Evolutionary conservation across 306 rosid genomes (phyloP), one percentile per base, ranked within the genome.

Genomic region (Astragalus glycyphyllos): DNA sequence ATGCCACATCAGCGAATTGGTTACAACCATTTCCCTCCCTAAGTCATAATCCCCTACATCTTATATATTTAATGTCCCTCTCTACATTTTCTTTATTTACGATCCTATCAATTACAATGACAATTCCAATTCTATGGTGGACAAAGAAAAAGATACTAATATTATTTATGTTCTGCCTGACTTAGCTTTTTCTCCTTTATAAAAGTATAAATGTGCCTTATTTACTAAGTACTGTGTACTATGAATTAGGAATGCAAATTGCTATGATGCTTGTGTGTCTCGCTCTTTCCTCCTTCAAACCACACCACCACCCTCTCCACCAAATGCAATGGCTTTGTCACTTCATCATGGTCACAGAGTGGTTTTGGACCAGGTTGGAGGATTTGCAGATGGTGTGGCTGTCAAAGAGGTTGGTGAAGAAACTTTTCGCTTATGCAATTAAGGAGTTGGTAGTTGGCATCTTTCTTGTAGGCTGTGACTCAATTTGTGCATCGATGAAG

Each of bases 371-470:
- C 77, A 86, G 81, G 96, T 88, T 37, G 99, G 99, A 77, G 91
- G 92, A 46, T 95, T 91, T 83, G 96, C 99, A 38, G 99, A 95
- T 73, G 97, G 99, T 61, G 97, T 95, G n/a, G 97, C 97, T 70
- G 96, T 95, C 56, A 91, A 91, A 80, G 99, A 95, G 83, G 99
- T 95, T 11, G 96, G 99, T 12, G 92, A 87, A 85, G 99, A 95
- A 81, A 82, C 92, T 55, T 95, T 94, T 68, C 92, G 96, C 75
- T 7, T 95, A 20, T 20, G 23, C 23, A 20, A n/a, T n/a, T n/a
- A n/a, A 20, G 23, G 23, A 20, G 23, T 20, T 20, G 23, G 23
- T 20, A 20, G 23, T 0, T 20, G 23, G 23, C 23, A 20, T 20
- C 23, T 1, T 20, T 20, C 23, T 20, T 20, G 23, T 20, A 20